A percentile compares a stretch with the other conserved stretches of the same genome.
phyloP scores from a whole-genome alignment of 2,329 filamentous ascomycete genomes.

The Hirsutella minnesotensis region DNA sequence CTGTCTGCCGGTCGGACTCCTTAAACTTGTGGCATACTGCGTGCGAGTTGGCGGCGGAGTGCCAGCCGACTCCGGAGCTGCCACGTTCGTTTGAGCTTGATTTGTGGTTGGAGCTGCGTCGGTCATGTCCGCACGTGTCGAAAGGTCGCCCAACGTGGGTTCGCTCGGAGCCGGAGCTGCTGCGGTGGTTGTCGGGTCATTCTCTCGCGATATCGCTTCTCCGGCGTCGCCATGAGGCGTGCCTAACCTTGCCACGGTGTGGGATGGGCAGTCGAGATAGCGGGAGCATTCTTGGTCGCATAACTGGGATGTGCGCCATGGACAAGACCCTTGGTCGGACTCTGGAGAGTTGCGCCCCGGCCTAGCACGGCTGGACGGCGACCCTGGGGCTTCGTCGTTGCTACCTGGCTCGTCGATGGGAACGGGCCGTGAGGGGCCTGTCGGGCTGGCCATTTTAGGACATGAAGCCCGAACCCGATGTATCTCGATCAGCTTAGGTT shows the following conservation, averaged over 20 bases:
- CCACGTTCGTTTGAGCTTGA: neutral
- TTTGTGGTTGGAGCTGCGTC: neutral
- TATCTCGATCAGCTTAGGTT: neutral
- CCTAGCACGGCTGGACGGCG: slow-evolving; percentile 25
- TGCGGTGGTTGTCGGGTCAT: slow-evolving; percentile 1
- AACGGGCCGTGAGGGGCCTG: slow-evolving; percentile 12
- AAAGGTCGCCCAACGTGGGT: neutral
- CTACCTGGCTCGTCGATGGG: slow-evolving; percentile 5
- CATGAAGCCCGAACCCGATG: slow-evolving; percentile 8
- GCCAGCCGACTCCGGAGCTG: neutral
- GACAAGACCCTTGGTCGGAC: slow-evolving; percentile 15
- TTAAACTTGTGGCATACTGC: neutral
- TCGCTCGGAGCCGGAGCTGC: neutral
- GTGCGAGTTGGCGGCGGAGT: neutral
- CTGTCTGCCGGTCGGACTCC: neutral
- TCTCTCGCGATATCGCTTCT: slow-evolving; percentile 3
- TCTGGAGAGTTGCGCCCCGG: slow-evolving; percentile 18
- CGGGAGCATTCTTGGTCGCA: slow-evolving; percentile 32
- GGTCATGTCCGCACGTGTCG: neutral
- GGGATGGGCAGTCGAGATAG: slow-evolving; percentile 37
- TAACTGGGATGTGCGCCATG: slow-evolving; percentile 24
- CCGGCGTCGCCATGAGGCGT: slow-evolving; percentile 14
- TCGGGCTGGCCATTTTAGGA: slow-evolving; percentile 21
- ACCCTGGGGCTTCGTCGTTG: slow-evolving; percentile 7
- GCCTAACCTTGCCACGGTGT: slow-evolving; percentile 26